phyloP scores from a whole-genome alignment of 1,139 yeast genomes.

The Pichia sp. region DNA sequence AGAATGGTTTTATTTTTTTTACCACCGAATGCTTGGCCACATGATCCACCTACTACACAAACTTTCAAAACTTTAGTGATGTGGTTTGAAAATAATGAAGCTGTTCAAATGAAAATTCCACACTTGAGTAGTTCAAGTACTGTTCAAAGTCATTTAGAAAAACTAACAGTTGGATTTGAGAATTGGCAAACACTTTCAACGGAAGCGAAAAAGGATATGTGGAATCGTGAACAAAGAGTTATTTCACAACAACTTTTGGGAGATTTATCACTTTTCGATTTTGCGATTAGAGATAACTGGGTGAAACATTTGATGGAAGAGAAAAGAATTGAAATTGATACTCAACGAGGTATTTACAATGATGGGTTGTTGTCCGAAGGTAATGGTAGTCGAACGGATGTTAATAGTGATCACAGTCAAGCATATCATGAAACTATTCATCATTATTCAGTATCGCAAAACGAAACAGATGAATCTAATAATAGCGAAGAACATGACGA shows the following conservation, averaged over 20 bases:
- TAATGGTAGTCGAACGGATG: slow-evolving; percentile 1
- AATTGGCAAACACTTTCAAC: slow-evolving; percentile 37
- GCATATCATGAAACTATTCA: no score
- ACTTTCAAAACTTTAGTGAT: slow-evolving; percentile 30
- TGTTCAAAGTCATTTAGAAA: slow-evolving; percentile 22
- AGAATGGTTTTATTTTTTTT: slow-evolving; percentile 40
- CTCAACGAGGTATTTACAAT: no score
- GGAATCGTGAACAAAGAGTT: slow-evolving; percentile 38
- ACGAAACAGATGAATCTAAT: no score
- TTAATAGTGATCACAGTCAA: background rate
- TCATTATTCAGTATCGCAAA: no score
- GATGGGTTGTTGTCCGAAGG: slow-evolving; percentile 1
- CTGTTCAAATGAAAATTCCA: slow-evolving; percentile 14
- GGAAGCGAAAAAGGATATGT: slow-evolving; percentile 32
- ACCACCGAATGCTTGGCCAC: slow-evolving; percentile 42
- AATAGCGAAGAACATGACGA: no score
- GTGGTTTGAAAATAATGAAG: slow-evolving; percentile 17
- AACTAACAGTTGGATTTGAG: slow-evolving; percentile 38
- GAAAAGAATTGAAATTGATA: slow-evolving; percentile 19
- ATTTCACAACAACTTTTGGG: slow-evolving; percentile 42
- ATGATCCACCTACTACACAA: slow-evolving; percentile 42
- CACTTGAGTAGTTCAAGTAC: slow-evolving; percentile 12
- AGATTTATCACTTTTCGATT: slow-evolving; percentile 35
- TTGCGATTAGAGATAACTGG: slow-evolving; percentile 37
- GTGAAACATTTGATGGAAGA: slow-evolving; percentile 30